Percentiles rank a stretch among this genome's conserved stretches.
Evolutionary conservation across 768 basidiomycete species (phyloP).

Genomic region (Amyloporia xantha): DNA sequence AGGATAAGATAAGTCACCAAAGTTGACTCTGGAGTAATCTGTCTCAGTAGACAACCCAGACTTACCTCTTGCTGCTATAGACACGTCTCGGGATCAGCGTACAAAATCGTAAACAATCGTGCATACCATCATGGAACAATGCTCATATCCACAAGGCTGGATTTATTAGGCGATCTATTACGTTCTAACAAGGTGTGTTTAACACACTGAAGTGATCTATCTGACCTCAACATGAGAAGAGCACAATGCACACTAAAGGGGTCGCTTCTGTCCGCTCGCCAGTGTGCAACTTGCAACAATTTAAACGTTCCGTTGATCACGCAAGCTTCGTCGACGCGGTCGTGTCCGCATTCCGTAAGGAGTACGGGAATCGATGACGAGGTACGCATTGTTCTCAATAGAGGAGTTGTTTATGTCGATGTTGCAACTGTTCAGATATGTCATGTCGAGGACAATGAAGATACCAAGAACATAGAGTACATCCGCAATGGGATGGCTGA

Average conservation of each 20-base stretch:
- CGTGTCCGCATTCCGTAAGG: slow-evolving; percentile 54
- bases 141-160: slow-evolving; percentile 80
- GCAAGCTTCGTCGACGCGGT: slow-evolving; percentile 66
- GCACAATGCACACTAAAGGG: slow-evolving; percentile 75
- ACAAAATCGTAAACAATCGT: slow-evolving; percentile 85
- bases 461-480: slow-evolving; percentile 43
- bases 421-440: too few species aligned
- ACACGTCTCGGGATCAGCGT: slow-evolving; percentile 96
- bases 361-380: slow-evolving; percentile 41
- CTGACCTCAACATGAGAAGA: slow-evolving; percentile 33
- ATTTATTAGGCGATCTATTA: slow-evolving; percentile 66
- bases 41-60: background rate
- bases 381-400: too few species aligned
- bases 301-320: slow-evolving; percentile 48
- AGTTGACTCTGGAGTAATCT: background rate
- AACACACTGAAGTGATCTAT: background rate
- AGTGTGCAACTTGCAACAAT: slow-evolving; percentile 73
- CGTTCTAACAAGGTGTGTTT: slow-evolving; percentile 52
- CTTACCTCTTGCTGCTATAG: slow-evolving; percentile 7
- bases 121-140: slow-evolving; percentile 99
- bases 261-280: slow-evolving; percentile 91
- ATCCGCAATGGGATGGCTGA: slow-evolving; percentile 68
- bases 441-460: slow-evolving; percentile 38
- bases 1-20: slow-evolving; percentile 74
- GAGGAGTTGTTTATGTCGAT: too few species aligned